Conservation (phyloP, 2,329 filamentous ascomycete species). For the Calycina herbarum region DNA sequence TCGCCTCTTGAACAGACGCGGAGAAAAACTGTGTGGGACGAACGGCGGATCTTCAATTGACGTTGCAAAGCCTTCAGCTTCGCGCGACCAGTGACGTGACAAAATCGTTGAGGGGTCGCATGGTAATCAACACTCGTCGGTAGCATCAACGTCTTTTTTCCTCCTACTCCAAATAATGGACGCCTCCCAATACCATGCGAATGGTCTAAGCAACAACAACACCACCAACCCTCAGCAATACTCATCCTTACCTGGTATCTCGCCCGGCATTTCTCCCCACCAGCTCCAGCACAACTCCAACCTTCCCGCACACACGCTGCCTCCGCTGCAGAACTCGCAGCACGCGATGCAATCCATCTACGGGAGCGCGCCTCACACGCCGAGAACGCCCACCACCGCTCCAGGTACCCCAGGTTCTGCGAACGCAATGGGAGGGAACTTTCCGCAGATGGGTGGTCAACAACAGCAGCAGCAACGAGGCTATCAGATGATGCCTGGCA, state of each 20-base stretch:
- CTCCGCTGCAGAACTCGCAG: conserved; percentile 51
- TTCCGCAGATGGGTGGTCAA: conserved; percentile 52
- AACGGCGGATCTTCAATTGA: background rate
- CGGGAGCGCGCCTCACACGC: conserved; percentile 51
- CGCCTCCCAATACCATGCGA: conserved; percentile 34
- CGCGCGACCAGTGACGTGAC: conserved; percentile 11
- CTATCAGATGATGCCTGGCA: conserved; percentile 35
- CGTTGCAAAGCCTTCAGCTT: conserved; percentile 2
- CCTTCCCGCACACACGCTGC: conserved; percentile 54
- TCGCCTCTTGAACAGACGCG: background rate
- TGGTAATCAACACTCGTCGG: conserved; percentile 6
- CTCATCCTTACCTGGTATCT: conserved; percentile 35
- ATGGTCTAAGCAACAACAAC: conserved; percentile 32
- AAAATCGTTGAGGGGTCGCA: conserved; percentile 13
- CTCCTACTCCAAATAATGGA: conserved; percentile 30
- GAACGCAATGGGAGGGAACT: conserved; percentile 51
- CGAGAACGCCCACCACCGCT: conserved; percentile 59
- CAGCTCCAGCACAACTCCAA: conserved; percentile 43
- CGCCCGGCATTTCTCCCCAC: conserved; percentile 39
- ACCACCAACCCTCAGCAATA: conserved; percentile 24
- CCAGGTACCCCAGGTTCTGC: conserved; percentile 60
- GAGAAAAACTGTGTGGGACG: background rate
- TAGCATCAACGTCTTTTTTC: background rate
- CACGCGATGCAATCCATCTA: conserved; percentile 55
- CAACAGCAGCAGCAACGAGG: conserved; percentile 27